Conservation (phyloP, 2,329 filamentous ascomycete genomes). For the Lachnellula subtilissima region DNA sequence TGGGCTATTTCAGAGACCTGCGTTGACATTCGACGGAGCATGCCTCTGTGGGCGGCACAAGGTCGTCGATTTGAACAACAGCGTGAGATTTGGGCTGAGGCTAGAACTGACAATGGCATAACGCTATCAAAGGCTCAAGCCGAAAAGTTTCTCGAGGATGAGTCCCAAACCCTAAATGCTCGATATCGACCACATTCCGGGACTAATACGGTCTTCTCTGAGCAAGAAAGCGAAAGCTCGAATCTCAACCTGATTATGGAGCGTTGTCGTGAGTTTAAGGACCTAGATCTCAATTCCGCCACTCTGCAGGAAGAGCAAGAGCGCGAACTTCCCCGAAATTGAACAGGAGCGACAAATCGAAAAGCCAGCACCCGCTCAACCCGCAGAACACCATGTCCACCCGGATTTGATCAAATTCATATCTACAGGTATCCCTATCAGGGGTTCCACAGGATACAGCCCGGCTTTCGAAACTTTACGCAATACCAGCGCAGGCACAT, state of each 20-base stretch:
- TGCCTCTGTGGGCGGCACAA: conserved; percentile 58
- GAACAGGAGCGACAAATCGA: conserved; percentile 55
- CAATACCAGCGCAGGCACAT: conserved; percentile 36
- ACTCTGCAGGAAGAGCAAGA: conserved; percentile 62
- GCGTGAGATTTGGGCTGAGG: not conserved
- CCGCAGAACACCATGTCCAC: conserved; percentile 41
- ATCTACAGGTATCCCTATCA: conserved; percentile 30
- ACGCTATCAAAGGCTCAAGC: conserved; percentile 28
- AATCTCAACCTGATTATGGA: conserved; percentile 22
- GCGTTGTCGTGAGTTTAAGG: conserved; percentile 36
- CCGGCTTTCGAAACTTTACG: conserved; percentile 43
- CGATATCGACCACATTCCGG: conserved; percentile 40
- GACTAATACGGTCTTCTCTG: not conserved
- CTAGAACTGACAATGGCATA: not conserved
- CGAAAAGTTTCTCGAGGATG: conserved; percentile 47
- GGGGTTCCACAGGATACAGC: conserved; percentile 32
- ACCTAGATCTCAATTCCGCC: conserved; percentile 30
- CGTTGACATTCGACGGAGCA: conserved; percentile 41
- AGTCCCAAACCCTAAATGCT: conserved; percentile 46
- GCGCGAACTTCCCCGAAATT: conserved; percentile 59
- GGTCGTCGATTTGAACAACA: conserved; percentile 45
- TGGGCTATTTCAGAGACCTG: conserved; percentile 59
- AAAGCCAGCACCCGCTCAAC: conserved; percentile 37
- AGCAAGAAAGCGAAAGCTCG: too few species aligned
- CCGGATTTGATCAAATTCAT: conserved; percentile 39